Evolutionary conservation across 2,329 filamentous ascomycete species (phyloP).

Genomic region (Xylariaceae sp.): DNA sequence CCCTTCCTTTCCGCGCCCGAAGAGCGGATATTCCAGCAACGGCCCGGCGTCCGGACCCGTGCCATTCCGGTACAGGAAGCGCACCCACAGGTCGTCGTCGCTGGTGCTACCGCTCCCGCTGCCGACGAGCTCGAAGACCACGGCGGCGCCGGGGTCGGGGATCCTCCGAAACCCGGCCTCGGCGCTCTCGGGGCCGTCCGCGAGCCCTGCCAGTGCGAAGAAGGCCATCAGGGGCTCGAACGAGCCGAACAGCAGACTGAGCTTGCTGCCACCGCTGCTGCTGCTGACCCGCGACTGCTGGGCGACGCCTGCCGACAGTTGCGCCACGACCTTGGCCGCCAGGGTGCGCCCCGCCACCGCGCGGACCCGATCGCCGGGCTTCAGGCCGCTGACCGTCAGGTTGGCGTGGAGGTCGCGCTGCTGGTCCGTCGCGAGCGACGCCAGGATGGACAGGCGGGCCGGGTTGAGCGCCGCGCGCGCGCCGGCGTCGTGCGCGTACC

Average conservation of each 20-base stretch:
- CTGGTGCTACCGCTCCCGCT: conserved; percentile 18
- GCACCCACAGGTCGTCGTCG: conserved; percentile 37
- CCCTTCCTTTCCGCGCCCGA: conserved; percentile 27
- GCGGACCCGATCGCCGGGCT: conserved; percentile 33
- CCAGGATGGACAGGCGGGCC: background rate
- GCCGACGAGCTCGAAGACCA: conserved; percentile 63
- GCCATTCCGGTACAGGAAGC: conserved; percentile 49
- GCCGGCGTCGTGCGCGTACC: conserved; percentile 39
- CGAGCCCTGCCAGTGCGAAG: conserved; percentile 41
- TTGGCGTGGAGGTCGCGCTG: conserved; percentile 51
- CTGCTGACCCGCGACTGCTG: conserved; percentile 25
- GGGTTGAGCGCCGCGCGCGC: background rate
- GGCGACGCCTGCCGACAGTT: conserved; percentile 37
- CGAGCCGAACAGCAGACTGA: conserved; percentile 47
- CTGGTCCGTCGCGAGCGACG: conserved; percentile 24
- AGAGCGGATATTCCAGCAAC: conserved; percentile 33
- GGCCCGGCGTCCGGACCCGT: conserved; percentile 28
- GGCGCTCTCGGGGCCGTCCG: conserved; percentile 37
- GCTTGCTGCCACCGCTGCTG: conserved; percentile 32
- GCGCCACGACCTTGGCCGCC: conserved; percentile 33
- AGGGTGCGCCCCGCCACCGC: conserved; percentile 48
- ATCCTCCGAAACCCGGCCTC: conserved; percentile 37
- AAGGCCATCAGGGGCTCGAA: conserved; percentile 49
- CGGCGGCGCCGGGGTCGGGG: conserved; percentile 64
- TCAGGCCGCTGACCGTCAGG: conserved; percentile 47